Conservation (phyloP, 108 stramenopile genomes). For the Nitzschia sp. region DNA sequence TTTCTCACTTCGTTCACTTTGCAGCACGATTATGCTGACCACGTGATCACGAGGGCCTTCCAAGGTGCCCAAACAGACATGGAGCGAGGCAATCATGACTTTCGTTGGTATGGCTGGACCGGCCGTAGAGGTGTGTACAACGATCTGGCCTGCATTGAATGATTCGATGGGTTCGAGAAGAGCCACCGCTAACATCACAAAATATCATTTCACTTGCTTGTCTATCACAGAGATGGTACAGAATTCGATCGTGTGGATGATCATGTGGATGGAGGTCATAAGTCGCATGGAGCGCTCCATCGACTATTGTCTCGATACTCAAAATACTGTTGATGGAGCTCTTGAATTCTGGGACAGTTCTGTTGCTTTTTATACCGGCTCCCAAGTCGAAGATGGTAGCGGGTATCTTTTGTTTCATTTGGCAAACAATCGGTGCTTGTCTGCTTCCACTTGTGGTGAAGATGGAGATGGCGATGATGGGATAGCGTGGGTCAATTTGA, state of each 20-base stretch:
- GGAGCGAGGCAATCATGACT: constrained; percentile 34
- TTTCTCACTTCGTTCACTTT: no score
- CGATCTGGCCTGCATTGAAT: no score
- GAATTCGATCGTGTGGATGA: constrained; percentile 56
- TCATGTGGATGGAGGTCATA: constrained; percentile 60
- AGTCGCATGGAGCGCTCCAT: constrained; percentile 56
- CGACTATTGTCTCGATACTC: constrained; percentile 49
- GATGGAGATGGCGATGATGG: constrained; percentile 33
- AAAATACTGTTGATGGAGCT: constrained; percentile 47
- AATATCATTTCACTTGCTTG: not conserved
- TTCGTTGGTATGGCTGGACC: not conserved
- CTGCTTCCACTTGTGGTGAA: constrained; percentile 49
- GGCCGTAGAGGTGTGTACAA: constrained; percentile 35
- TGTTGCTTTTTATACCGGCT: constrained; percentile 67
- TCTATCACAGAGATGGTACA: constrained; percentile 25
- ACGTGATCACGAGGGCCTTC: constrained; percentile 52
- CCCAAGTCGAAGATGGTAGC: constrained; percentile 30
- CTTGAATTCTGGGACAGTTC: constrained; percentile 71
- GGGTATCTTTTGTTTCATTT: constrained; percentile 44
- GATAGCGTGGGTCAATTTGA: constrained; percentile 49
- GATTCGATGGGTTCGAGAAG: no score
- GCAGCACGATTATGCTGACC: constrained; percentile 45
- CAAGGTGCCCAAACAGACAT: constrained; percentile 34
- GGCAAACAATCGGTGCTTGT: constrained; percentile 46
- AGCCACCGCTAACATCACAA: no score